Conservation (phyloP, 768 basidiomycete species). For the Pilatotrama ljubarskyi region DNA sequence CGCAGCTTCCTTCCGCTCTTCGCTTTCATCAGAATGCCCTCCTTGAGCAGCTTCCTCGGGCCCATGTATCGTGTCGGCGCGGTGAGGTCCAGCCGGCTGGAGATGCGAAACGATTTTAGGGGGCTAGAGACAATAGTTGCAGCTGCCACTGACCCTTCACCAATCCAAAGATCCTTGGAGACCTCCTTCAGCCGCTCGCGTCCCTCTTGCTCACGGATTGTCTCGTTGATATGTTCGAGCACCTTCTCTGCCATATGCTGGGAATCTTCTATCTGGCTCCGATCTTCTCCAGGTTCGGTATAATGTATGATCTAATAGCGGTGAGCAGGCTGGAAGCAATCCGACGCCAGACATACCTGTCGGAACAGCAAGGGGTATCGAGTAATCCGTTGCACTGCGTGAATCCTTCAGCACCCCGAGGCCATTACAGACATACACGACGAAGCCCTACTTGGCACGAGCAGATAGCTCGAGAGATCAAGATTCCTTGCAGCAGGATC, state of each 20-base stretch:
- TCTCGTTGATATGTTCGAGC: conserved; percentile 82
- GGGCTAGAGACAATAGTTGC: not conserved
- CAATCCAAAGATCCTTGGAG: conserved; percentile 84
- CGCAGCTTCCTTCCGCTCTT: conserved; percentile 82
- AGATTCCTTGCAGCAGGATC: conserved; percentile 77
- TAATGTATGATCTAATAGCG: conserved; percentile 67
- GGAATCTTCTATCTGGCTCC: conserved; percentile 50
- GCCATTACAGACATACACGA: no score
- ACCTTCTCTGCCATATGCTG: conserved; percentile 70
- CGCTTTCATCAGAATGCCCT: conserved; percentile 76
- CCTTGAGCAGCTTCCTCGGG: conserved; percentile 72
- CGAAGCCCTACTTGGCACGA: conserved; percentile 78
- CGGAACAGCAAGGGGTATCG: conserved; percentile 89
- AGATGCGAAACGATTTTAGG: not conserved
- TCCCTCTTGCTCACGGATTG: conserved; percentile 82
- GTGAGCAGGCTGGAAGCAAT: not conserved
- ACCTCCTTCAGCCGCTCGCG: conserved; percentile 71
- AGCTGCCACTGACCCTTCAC: conserved; percentile 60
- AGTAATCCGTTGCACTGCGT: conserved; percentile 90
- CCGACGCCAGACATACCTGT: conserved; percentile 45
- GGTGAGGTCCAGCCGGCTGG: conserved; percentile 82
- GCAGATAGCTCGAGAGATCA: conserved; percentile 87
- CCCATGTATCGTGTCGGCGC: conserved; percentile 87
- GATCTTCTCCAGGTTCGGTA: conserved; percentile 69
- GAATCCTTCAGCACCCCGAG: no score